A percentile compares a stretch with the other conserved stretches of the same genome.
Evolutionary conservation across 1,284 basidiomycete genomes (phyloP).

Genomic region (Trichosporon sp.): DNA sequence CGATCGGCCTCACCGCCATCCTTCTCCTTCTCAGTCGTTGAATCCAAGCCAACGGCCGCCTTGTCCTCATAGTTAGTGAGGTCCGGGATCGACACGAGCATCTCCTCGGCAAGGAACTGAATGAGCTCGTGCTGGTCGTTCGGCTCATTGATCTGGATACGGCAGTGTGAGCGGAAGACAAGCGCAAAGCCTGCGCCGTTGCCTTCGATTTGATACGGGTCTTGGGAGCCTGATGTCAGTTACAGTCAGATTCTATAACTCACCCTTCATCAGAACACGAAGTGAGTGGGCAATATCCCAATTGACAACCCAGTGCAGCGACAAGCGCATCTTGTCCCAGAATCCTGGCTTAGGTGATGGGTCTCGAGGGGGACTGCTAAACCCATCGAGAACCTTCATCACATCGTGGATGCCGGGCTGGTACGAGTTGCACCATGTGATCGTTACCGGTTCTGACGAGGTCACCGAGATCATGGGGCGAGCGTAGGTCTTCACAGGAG

Average conservation of each 20-base stretch:
- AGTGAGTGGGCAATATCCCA: slow-evolving; percentile 69
- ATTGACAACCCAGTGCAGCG: slow-evolving; percentile 77
- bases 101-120: slow-evolving; percentile 74
- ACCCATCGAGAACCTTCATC: slow-evolving; percentile 72
- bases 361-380: slow-evolving; percentile 76
- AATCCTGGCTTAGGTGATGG: slow-evolving; percentile 83
- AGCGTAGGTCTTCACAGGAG: slow-evolving; percentile 92
- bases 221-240: slow-evolving; percentile 61
- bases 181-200: slow-evolving; percentile 83
- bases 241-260: slow-evolving; percentile 17
- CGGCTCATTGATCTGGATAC: slow-evolving; percentile 64
- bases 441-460: slow-evolving; percentile 62
- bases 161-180: slow-evolving; percentile 73
- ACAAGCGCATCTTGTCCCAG: slow-evolving; percentile 87
- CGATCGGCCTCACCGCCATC: slow-evolving; percentile 4
- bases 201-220: slow-evolving; percentile 72
- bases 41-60: slow-evolving; percentile 47
- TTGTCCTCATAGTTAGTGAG: slow-evolving; percentile 51
- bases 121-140: slow-evolving; percentile 74
- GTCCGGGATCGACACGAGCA: slow-evolving; percentile 75
- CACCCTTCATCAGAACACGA: slow-evolving; percentile 79
- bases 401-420: slow-evolving; percentile 82
- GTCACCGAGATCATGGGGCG: slow-evolving; percentile 64
- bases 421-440: slow-evolving; percentile 89
- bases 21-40: slow-evolving; percentile 3